Conservation (phyloP, 2,329 filamentous ascomycete genomes). For the Xylariales sp. region DNA sequence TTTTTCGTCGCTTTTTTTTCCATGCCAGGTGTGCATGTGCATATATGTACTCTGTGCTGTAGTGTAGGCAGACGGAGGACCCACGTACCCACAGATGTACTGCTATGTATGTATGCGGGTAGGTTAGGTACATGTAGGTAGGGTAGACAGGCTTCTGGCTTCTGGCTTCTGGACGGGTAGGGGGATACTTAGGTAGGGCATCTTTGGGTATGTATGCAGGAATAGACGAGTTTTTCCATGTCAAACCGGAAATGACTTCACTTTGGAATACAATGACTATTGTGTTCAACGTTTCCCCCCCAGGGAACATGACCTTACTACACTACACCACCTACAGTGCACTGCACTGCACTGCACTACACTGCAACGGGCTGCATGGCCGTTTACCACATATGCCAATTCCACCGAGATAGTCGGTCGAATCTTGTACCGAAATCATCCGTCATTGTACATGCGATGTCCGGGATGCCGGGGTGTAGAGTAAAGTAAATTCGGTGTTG, state of each 20-base stretch:
- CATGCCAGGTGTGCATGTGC: slow-evolving; percentile 22
- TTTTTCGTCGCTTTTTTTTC: background rate
- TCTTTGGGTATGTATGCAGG: slow-evolving; percentile 31
- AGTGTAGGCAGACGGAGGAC: slow-evolving; percentile 2
- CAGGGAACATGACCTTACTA: background rate
- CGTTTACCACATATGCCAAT: background rate
- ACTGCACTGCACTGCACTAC: no score
- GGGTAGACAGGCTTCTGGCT: no score
- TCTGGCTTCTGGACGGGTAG: no score
- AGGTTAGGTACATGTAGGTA: slow-evolving; percentile 1
- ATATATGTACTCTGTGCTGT: slow-evolving; percentile 4
- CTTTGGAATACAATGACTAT: background rate
- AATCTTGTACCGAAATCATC: slow-evolving; percentile 15
- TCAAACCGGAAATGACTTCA: slow-evolving; percentile 13
- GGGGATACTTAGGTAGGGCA: background rate
- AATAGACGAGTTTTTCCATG: slow-evolving; percentile 5
- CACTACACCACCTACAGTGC: no score
- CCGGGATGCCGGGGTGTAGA: slow-evolving; percentile 5
- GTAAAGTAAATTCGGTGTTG: background rate
- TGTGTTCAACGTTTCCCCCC: background rate
- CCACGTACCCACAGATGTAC: slow-evolving; percentile 19
- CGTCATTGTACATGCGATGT: background rate
- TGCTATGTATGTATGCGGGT: slow-evolving; percentile 1
- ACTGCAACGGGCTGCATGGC: slow-evolving; percentile 7
- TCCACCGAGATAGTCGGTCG: slow-evolving; percentile 14